Evolutionary conservation across 371 early-diverging fungal species (phyloP).

Genomic region (Mycotypha africana): DNA sequence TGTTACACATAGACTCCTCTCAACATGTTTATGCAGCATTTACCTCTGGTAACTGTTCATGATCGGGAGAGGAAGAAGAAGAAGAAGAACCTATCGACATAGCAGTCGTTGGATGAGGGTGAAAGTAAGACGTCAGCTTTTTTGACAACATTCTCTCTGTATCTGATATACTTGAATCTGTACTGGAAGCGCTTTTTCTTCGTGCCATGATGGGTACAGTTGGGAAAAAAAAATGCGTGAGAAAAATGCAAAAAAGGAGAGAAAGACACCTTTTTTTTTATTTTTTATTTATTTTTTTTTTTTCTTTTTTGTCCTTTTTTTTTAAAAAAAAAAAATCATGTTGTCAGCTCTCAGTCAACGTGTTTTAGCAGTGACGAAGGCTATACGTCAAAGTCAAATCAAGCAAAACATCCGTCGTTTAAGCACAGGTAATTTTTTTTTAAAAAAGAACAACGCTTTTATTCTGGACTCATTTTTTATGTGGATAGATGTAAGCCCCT

Average conservation of each 20-base stretch:
- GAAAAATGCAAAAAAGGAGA: neutral
- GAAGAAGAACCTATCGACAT: neutral
- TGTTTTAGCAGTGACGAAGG: too few species aligned
- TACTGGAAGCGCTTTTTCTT: neutral
- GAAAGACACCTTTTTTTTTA: neutral
- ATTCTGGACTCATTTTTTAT: too few species aligned
- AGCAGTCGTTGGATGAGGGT: too few species aligned
- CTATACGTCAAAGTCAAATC: neutral
- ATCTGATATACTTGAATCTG: constrained; percentile 1
- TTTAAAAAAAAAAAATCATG: neutral
- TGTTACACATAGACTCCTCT: too few species aligned
- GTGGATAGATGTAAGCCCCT: too few species aligned
- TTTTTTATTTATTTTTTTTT: neutral
- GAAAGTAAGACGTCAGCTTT: too few species aligned
- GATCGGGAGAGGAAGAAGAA: neutral
- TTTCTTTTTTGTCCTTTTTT: neutral
- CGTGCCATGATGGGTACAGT: neutral
- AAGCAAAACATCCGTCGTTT: neutral
- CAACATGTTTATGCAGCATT: neutral
- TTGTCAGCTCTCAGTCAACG: too few species aligned
- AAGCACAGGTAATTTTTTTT: too few species aligned
- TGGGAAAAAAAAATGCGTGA: neutral
- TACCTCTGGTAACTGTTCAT: neutral
- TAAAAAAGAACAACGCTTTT: too few species aligned
- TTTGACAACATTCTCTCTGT: neutral